A percentile compares a stretch with the other conserved stretches of the same genome.
phyloP scores from a whole-genome alignment of 441 rosid species.

The Theobroma grandiflorum region DNA sequence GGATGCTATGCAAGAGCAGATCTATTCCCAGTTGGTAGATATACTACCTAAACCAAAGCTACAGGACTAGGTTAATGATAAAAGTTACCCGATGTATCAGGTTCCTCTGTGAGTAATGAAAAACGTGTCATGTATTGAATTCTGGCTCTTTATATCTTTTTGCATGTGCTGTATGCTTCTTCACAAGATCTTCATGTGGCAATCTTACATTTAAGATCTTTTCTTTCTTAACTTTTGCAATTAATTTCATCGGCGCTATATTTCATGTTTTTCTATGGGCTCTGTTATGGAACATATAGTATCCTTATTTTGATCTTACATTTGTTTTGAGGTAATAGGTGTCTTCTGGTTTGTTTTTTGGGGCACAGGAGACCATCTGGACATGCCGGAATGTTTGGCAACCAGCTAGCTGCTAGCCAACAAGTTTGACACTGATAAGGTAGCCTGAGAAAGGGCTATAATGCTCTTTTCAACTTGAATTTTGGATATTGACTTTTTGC shows the following conservation, averaged over 20 bases:
- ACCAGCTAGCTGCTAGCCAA: background rate
- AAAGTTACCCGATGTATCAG: constrained; percentile 21
- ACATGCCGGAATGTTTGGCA: no score
- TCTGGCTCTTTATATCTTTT: background rate
- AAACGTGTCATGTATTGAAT: background rate
- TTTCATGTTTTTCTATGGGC: background rate
- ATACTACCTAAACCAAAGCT: constrained; percentile 41
- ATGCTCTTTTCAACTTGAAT: background rate
- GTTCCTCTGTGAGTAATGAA: background rate
- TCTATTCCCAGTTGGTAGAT: constrained; percentile 46
- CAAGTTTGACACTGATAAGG: background rate
- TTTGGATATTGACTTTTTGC: background rate
- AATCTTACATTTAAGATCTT: background rate
- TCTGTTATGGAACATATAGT: background rate
- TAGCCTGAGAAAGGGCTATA: background rate
- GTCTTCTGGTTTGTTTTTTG: no score
- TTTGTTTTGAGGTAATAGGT: background rate
- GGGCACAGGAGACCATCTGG: no score
- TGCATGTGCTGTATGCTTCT: background rate
- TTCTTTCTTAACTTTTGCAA: no score
- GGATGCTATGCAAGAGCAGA: constrained; percentile 54
- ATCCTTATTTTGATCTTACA: background rate
- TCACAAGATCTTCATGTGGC: background rate
- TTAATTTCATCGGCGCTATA: background rate
- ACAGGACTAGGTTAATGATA: background rate